phyloP scores from a whole-genome alignment of 2,329 filamentous ascomycete species.

The Aspergillus pseudonomiae region DNA sequence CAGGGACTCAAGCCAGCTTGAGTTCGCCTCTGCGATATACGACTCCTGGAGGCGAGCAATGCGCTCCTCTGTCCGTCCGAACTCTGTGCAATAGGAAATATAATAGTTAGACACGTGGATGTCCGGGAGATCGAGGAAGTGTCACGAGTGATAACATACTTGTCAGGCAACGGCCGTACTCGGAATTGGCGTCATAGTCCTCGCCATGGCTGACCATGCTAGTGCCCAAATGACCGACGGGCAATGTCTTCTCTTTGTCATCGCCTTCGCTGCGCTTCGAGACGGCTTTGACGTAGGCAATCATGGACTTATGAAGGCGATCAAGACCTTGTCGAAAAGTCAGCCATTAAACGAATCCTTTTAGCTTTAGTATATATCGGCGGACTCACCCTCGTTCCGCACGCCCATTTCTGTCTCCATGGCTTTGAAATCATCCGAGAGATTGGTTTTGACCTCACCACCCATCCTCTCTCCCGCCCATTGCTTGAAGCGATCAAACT shows the following conservation, averaged over 20 bases:
- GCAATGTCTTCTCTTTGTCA: constrained; percentile 84
- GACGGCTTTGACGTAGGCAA: constrained; percentile 81
- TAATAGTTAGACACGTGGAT: neutral
- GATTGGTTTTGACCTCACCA: constrained; percentile 80
- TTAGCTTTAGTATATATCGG: neutral
- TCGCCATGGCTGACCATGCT: constrained; percentile 89
- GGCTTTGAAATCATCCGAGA: constrained; percentile 87
- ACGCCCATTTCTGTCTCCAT: constrained; percentile 89
- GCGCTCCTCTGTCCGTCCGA: constrained; percentile 86
- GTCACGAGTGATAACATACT: constrained; percentile 51
- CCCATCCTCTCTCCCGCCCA: constrained; percentile 98
- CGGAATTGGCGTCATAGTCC: constrained; percentile 87
- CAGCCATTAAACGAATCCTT: constrained; percentile 12
- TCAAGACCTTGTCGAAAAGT: constrained; percentile 74
- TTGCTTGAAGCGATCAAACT: constrained; percentile 94
- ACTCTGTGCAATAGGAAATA: constrained; percentile 49
- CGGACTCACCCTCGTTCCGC: constrained; percentile 74
- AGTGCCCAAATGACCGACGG: constrained; percentile 76
- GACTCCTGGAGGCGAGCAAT: constrained; percentile 83
- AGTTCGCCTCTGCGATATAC: constrained; percentile 76
- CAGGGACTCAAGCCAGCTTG: constrained; percentile 86
- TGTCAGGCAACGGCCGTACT: constrained; percentile 85
- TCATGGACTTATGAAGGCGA: constrained; percentile 83
- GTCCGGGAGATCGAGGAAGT: neutral
- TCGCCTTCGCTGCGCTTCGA: constrained; percentile 82